Base-by-base conservation (phyloP, 208 protist species). In the Balamuthia mandrillaris region DNA sequence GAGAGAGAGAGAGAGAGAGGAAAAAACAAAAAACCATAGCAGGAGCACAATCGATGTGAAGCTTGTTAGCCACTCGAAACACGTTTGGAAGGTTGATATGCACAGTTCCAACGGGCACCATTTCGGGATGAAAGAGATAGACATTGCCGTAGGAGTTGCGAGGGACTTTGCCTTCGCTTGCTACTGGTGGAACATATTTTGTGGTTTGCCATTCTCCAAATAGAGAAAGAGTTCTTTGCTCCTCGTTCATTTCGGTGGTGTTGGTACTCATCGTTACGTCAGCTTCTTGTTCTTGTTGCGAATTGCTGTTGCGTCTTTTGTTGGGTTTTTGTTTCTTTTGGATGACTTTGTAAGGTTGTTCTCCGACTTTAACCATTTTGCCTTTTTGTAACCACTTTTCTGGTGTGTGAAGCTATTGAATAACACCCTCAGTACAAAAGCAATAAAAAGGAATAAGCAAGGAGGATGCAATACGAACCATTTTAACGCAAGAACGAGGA, bases 381-480 rank as follows among this genome's bases (percentile, higher is more conserved):
- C 29, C 68, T 33, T 78, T 78, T 37, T 78, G 68, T 14, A 78
- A 56, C 68, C 68, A 78, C 68, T 78, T 78, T 21, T 78, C 68
- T 29, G 21, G 47, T 21, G 68, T 78, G 47, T 78, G 68, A 24
- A 78, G 37, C 68, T 78, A 45, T 6, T 51, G 24, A n/a, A 14
- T 18, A 54, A 54, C 47, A 54, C 16, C 47, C 18, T 54, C 47
- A 66, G 12, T 14, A 66, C 27, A 9, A 66, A 9, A 9, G 29
- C 31, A 10, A 9, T 21, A 66, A 35, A 66, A 14, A 10, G 58
- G n/a, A n/a, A n/a, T n/a, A n/a, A n/a, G n/a, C 31, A 24, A 18
- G 27, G 10, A 35, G 58, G 14, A 66, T 66, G 16, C 29, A 66
- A 21, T 21, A n/a, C 1, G 0, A 56, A 78, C 68, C 68, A 56